These are phyloP conservation scores for Oryza punctata DNA, from an alignment of 176 grass and related monocot genomes.

Conservation along the genomic window DNA sequence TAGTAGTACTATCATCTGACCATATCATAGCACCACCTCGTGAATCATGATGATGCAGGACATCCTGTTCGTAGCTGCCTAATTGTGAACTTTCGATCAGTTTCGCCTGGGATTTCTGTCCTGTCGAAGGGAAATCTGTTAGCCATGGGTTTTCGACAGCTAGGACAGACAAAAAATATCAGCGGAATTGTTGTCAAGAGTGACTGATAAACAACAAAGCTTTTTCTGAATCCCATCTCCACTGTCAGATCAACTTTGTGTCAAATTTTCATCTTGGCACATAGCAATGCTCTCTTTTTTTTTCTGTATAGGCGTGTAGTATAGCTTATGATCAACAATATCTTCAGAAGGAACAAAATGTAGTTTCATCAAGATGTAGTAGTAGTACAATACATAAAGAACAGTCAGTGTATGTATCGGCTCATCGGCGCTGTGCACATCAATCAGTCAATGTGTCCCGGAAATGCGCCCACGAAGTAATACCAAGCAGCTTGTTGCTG, in stretches of 20 bases:
- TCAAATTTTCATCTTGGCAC: background rate
- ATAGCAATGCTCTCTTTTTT: background rate
- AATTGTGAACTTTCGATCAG: no score
- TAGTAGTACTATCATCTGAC: background rate
- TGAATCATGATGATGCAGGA: background rate
- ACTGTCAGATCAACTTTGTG: background rate
- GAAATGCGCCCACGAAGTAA: background rate
- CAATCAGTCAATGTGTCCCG: background rate
- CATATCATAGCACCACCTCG: background rate
- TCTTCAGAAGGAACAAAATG: background rate
- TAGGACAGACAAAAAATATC: background rate
- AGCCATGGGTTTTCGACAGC: background rate
- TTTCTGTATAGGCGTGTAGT: no score
- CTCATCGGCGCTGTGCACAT: background rate
- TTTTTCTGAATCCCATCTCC: background rate
- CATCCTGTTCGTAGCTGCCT: background rate
- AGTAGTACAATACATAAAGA: background rate
- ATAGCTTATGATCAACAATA: background rate
- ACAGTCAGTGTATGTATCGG: background rate
- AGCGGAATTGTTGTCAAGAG: background rate
- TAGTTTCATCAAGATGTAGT: background rate
- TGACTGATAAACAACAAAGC: background rate
- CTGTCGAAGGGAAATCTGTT: background rate
- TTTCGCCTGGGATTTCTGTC: background rate
- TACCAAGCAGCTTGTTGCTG: background rate